These are phyloP conservation scores for Yamadazyma nakazawae DNA, from an alignment of 805 yeast species.

Conservation along the genomic window DNA sequence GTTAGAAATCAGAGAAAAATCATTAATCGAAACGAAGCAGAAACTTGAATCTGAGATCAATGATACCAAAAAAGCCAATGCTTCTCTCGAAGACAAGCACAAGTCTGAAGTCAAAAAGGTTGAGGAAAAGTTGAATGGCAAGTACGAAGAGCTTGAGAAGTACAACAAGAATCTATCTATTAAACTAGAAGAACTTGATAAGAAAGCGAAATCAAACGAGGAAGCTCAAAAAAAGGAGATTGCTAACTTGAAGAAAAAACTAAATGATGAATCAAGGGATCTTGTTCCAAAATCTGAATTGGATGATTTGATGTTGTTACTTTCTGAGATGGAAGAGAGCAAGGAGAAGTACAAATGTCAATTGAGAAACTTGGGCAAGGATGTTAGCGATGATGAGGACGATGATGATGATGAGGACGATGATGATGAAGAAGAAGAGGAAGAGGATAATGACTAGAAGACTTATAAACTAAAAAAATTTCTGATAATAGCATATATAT, in stretches of 20 bases:
- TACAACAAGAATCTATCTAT: background rate
- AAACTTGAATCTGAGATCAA: background rate
- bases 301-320: slow-evolving; percentile 73
- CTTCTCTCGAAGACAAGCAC: background rate
- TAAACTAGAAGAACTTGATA: background rate
- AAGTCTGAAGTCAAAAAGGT: background rate
- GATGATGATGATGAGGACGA: slow-evolving; percentile 63
- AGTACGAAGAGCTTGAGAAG: slow-evolving; percentile 1
- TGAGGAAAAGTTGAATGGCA: background rate
- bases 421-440: slow-evolving; percentile 42
- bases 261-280: slow-evolving; percentile 14
- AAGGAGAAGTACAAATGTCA: slow-evolving; percentile 53
- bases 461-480: background rate
- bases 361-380: slow-evolving; percentile 53
- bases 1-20: background rate
- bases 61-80: background rate
- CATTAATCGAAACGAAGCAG: background rate
- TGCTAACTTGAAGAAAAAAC: slow-evolving; percentile 1
- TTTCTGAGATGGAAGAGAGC: slow-evolving; percentile 74
- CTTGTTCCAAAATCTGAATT: slow-evolving; percentile 50
- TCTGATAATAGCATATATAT: no score
- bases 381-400: slow-evolving; percentile 68
- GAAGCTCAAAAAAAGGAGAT: slow-evolving; percentile 2
- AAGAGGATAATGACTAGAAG: slow-evolving; percentile 15
- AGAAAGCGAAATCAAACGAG: background rate